Evolutionary conservation across 2,329 filamentous ascomycete genomes (phyloP), one percentile per base, ranked within the genome.

Genomic region (Elsinoe ampelina): DNA sequence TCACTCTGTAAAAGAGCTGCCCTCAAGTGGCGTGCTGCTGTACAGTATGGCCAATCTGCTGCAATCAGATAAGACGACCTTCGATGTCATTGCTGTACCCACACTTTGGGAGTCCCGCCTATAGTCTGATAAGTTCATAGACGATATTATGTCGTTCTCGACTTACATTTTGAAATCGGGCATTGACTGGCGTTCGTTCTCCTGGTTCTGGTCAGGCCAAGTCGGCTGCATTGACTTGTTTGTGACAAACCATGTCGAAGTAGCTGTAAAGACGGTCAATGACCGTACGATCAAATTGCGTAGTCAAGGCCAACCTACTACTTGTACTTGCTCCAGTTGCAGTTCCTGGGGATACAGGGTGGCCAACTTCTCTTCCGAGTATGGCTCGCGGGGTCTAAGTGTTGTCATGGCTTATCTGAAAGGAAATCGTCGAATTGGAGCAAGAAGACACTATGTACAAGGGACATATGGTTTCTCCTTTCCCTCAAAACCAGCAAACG

Each of bases 1-100:
- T 77, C 76, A 45, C 73, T 78, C 38, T 73, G 74, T 61, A 82
- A 74, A 20, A 84, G 77, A 59, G 81, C 77, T 58, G 80, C 80
- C 22, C 77, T 81, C 68, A 97, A 79, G 62, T 85, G 84, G 58
- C 82, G 80, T 19, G 87, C 87, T 57, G 85, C 82, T 62, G 81
- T 80, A 73, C 93, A 98, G 73, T 96, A 97, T 1, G 93, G 89
- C 93, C 93, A 98, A 72, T 83, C 78, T 77, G 61, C 7, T 7
- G 30, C 7, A 2, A 13, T 17, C 30, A 48, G 12, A 47, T 54
- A 19, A n/a, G 6, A 19, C 3, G 22, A 5, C 41, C 8, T 17
- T 30, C 8, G 22, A 7, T 19, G 6, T 32, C 15, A 45, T 17
- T 48, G 56, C 34, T 47, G 34, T 32, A 48, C 59, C 20, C 74